Evolutionary conservation across 768 basidiomycete species (phyloP), one percentile per base, ranked within the genome.

Genomic region (Mycena leptocephala): DNA sequence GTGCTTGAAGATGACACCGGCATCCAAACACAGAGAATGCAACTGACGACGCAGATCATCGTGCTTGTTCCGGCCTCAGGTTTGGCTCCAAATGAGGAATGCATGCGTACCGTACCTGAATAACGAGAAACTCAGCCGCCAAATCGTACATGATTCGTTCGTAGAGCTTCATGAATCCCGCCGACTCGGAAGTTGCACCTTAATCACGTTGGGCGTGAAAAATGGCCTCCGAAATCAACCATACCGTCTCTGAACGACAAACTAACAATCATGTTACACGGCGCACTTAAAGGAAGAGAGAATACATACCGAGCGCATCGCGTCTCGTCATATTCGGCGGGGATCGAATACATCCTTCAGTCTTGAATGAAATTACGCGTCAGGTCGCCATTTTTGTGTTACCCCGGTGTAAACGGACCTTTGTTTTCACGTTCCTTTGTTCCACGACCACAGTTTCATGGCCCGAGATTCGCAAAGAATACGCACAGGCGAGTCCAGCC

Each of bases 401-500:
- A n/a, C 4, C 16, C 26, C 41, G 10, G 9, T 16, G 11, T 5
- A n/a, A 28, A 35, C 70, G 5, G 39, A 62, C 59, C 75, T 58
- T 32, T 10, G 30, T 18, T 24, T 11, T 30, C 28, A 20, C 16
- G 13, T 24, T 16, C 28, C 55, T 35, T 30, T 76, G 22, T 24
- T 76, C 75, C 8, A 76, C 14, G 16, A 76, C 41, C 26, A 68
- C 65, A 10, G 62, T 37, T 20, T 76, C 70, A 32, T 76, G 75
- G n/a, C 75, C 75, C 9, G 75, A 55, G 26, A 35, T 43, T 3
- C 78, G 83, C 30, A 86, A 76, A 37, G 85, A 79, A 66, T 82
- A 83, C 48, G 83, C 85, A 32, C 81, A 75, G 6, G 83, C 77
- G 5, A 87, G 82, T 22, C 86, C 86, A 16, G 83, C 83, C 64